phyloP scores from a whole-genome alignment of 495 filamentous ascomycete species.

The Penicillium roqueforti region DNA sequence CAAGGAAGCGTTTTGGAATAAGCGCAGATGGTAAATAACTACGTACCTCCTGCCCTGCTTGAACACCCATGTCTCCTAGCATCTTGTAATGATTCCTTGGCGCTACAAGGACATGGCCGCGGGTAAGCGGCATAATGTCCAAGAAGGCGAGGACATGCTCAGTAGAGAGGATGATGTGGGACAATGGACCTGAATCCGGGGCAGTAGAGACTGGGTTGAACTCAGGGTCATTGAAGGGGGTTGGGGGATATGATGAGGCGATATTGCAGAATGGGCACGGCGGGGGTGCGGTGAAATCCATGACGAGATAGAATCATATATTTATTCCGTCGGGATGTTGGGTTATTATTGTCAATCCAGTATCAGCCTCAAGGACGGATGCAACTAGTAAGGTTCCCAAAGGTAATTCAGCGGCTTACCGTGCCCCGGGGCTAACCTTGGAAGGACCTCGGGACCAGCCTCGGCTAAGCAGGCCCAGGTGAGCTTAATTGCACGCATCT shows the following conservation, averaged over 20 bases:
- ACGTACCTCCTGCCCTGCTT: conserved; percentile 51
- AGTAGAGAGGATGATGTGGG: conserved; percentile 72
- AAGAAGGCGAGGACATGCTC: conserved; percentile 74
- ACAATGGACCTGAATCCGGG: conserved; percentile 29
- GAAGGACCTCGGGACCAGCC: background rate
- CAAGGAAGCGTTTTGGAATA: background rate
- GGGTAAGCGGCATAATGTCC: conserved; percentile 80
- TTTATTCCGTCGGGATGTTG: background rate
- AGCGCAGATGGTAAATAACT: background rate
- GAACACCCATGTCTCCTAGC: conserved; percentile 57
- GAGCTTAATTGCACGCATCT: conserved; percentile 3
- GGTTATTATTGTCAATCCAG: background rate
- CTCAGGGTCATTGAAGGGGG: conserved; percentile 21
- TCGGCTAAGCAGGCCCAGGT: conserved; percentile 3
- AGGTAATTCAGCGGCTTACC: background rate
- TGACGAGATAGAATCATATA: background rate
- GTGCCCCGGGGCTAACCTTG: background rate
- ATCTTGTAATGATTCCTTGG: conserved; percentile 68
- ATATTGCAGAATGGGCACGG: conserved; percentile 42
- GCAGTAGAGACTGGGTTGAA: background rate
- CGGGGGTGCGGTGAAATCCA: conserved; percentile 4
- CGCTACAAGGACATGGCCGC: conserved; percentile 73
- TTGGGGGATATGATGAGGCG: conserved; percentile 40
- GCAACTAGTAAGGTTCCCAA: background rate
- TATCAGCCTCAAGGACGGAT: background rate